Percentiles rank a stretch among this genome's conserved stretches.
Evolutionary conservation across 129 eudicot species (phyloP).

Genomic region (Dittrichia graveolens): DNA sequence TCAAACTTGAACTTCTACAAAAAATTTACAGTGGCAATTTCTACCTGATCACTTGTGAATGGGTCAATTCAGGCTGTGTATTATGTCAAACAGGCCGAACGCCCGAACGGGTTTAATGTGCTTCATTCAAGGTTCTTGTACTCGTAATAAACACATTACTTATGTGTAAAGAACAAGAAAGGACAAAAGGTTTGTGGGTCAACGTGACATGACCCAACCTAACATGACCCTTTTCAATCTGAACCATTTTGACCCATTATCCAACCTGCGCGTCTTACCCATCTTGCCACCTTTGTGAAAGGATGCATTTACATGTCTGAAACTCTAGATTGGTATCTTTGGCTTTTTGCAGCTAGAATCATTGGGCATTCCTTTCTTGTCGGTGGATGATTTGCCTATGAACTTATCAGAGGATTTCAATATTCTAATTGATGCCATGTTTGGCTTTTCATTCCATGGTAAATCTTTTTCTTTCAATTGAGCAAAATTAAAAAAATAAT

Average conservation of each 20-base stretch:
- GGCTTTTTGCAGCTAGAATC: constrained; percentile 74
- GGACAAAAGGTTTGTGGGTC: background rate
- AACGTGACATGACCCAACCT: background rate
- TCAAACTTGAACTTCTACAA: constrained; percentile 18
- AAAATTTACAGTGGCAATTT: background rate
- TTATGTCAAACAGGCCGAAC: background rate
- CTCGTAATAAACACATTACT: background rate
- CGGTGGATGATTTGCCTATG: constrained; percentile 75
- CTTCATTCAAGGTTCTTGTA: background rate
- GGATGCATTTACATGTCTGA: constrained; percentile 10
- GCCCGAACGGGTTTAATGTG: background rate
- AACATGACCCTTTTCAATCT: background rate
- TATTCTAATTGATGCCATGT: constrained; percentile 90
- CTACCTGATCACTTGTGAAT: background rate
- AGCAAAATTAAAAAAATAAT: background rate
- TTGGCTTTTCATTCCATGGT: constrained; percentile 98
- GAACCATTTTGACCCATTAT: background rate
- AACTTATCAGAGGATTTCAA: constrained; percentile 76
- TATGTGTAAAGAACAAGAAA: background rate
- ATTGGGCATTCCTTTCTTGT: constrained; percentile 76
- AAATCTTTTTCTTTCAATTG: constrained; percentile 20
- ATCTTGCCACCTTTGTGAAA: constrained; percentile 4
- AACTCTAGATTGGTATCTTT: constrained; percentile 41
- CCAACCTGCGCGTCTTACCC: background rate
- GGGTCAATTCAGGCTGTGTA: background rate